These are phyloP conservation scores for Salix caprea DNA, from an alignment of 345 rosid genomes.

Conservation along the genomic window DNA sequence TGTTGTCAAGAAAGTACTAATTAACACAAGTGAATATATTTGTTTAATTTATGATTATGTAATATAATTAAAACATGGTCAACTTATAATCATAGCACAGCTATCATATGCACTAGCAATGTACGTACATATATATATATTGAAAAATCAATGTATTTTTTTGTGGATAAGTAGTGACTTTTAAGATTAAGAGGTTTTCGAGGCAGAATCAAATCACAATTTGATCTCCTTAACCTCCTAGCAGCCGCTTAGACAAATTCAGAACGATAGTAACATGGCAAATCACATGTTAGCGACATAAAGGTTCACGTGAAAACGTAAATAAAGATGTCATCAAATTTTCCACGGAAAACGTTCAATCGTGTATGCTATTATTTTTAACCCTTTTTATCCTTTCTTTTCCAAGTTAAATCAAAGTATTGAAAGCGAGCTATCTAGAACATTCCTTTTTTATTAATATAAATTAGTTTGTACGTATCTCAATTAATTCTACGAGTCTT, in stretches of 20 bases:
- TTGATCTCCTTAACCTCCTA: neutral
- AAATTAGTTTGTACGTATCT: fast-evolving
- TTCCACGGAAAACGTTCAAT: neutral
- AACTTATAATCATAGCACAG: too few relatives aligned
- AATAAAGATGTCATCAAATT: neutral
- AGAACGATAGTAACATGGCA: neutral
- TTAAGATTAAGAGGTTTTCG: neutral
- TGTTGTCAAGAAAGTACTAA: too few relatives aligned
- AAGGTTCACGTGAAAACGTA: neutral
- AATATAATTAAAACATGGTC: too few relatives aligned
- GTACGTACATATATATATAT: too few relatives aligned
- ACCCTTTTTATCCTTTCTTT: too few relatives aligned
- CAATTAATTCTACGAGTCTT: fast-evolving
- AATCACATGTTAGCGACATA: neutral
- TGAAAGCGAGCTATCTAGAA: too few relatives aligned
- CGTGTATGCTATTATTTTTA: neutral
- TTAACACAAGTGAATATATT: too few relatives aligned
- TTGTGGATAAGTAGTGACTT: neutral
- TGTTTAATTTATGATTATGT: too few relatives aligned
- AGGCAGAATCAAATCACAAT: neutral
- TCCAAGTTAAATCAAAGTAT: too few relatives aligned
- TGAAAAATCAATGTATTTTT: neutral
- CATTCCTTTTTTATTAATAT: neutral
- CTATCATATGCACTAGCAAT: too few relatives aligned
- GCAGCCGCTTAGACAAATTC: neutral